A percentile compares a stretch with the other conserved stretches of the same genome.
Conservation (phyloP, 2,329 filamentous ascomycete genomes). For the Allantophomopsis lycopodina region DNA sequence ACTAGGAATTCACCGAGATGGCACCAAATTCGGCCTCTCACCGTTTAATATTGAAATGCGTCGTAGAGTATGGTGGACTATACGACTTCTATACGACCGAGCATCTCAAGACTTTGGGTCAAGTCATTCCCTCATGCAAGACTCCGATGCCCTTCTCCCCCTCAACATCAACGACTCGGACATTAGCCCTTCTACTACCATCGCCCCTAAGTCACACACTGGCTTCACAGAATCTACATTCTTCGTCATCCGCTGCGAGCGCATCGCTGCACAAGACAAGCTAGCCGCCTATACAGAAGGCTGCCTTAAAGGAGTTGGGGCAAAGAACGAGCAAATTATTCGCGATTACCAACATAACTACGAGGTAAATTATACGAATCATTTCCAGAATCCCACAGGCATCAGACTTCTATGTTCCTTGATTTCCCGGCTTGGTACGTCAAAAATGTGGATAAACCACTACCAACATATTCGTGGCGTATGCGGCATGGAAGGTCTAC, state of each 20-base stretch:
- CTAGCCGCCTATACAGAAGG: too few relatives aligned
- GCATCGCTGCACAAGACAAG: too few relatives aligned
- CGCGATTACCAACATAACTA: too few relatives aligned
- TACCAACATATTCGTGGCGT: too few relatives aligned
- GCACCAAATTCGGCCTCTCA: constrained; percentile 22
- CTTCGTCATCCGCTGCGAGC: background rate
- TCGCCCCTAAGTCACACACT: constrained; percentile 29
- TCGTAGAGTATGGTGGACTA: constrained; percentile 42
- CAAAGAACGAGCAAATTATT: too few relatives aligned
- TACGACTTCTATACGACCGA: constrained; percentile 44
- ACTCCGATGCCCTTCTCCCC: constrained; percentile 38
- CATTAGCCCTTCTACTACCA: constrained; percentile 29
- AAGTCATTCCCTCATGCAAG: constrained; percentile 29
- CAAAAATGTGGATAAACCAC: too few relatives aligned
- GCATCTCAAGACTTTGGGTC: constrained; percentile 45
- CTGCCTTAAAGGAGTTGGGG: too few relatives aligned
- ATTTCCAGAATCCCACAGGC: too few relatives aligned
- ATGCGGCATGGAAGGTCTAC: too few relatives aligned
- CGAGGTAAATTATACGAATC: too few relatives aligned
- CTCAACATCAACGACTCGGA: constrained; percentile 43
- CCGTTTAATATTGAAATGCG: constrained; percentile 41
- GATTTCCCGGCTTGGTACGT: too few relatives aligned
- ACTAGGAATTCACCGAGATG: constrained; percentile 27
- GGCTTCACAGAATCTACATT: constrained; percentile 40
- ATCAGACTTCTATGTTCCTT: too few relatives aligned